Evolutionary conservation across 352 stramenopile species (phyloP).

Genomic region (Phytophthora pini): DNA sequence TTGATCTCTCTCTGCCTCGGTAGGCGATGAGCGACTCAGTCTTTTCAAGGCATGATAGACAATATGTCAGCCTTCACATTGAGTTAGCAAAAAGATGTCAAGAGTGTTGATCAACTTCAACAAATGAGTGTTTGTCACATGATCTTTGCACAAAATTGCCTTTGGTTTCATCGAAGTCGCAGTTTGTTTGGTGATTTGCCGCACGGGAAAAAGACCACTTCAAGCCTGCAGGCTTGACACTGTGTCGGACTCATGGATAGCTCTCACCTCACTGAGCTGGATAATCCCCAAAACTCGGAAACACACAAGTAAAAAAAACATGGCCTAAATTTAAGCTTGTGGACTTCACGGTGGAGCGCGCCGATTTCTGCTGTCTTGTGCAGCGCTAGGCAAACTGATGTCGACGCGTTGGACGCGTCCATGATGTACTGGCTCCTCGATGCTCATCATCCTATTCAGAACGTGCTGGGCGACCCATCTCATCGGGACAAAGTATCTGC

Average conservation of each 20-base stretch:
- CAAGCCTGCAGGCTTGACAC: neutral
- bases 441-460: slow-evolving; percentile 4
- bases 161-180: neutral
- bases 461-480: slow-evolving; percentile 16
- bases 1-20: too few species aligned
- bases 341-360: too few species aligned
- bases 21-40: too few species aligned
- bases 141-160: neutral
- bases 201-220: neutral
- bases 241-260: too few species aligned
- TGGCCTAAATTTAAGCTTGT: neutral
- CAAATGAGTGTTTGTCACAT: slow-evolving; percentile 11
- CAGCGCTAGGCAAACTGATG: neutral
- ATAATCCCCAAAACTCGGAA: too few species aligned
- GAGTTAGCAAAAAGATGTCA: neutral
- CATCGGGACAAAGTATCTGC: slow-evolving; percentile 11
- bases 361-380: too few species aligned
- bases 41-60: too few species aligned
- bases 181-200: neutral
- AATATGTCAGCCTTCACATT: too few species aligned
- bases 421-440: slow-evolving; percentile 9
- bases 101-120: slow-evolving; percentile 6
- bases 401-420: slow-evolving; percentile 19
- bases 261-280: too few species aligned
- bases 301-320: too few species aligned